Evolutionary conservation across 2,329 filamentous ascomycete genomes (phyloP), one percentile per base, ranked within the genome.

Genomic region (Trichophyton schoenleinii): DNA sequence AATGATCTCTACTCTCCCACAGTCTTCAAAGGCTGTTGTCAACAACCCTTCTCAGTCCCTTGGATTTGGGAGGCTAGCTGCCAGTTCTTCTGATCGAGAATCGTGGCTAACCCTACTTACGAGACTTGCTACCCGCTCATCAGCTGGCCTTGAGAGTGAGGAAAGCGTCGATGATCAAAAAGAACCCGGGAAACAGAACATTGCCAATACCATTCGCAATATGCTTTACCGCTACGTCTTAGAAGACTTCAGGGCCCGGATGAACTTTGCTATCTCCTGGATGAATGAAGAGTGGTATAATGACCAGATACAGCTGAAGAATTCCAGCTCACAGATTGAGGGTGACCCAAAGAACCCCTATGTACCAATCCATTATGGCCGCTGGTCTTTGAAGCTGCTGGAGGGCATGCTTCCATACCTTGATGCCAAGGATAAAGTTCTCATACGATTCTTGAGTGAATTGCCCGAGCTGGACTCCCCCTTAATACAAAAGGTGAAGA

Each of bases 261-360:
- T 97, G 64, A 91, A 95, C 67, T 83, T 94, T 22, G 92, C 91
- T 0, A 90, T 97, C 59, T 86, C 87, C 6, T 99, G 94, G 94
- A 80, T 99, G 15, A 95, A 87, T 68, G 94, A 99, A 73, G 94
- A 99, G 75, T 99, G 94, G 92, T 97, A 96, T 74, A 95, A 91
- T 68, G 92, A 97, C 72, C 85, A 80, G 49, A 74, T 90, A 36
- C 77, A 80, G 60, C 70, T 76, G 52, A 76, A 75, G 63, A 67
- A 71, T 58, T 72, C 75, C 77, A 65, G 75, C 72, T 63, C 76
- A 57, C 71, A 65, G 62, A 78, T 73, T 60, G 69, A 70, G n/a
- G 73, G 72, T 38, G 73, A 70, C 57, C 71, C 72, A 9, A 77
- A 80, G 46, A 79, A 80, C 6, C 70, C 81, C 38, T 69, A 68